Base-by-base conservation (phyloP, 306 rosid species). In the Echinosophora koreensis region DNA sequence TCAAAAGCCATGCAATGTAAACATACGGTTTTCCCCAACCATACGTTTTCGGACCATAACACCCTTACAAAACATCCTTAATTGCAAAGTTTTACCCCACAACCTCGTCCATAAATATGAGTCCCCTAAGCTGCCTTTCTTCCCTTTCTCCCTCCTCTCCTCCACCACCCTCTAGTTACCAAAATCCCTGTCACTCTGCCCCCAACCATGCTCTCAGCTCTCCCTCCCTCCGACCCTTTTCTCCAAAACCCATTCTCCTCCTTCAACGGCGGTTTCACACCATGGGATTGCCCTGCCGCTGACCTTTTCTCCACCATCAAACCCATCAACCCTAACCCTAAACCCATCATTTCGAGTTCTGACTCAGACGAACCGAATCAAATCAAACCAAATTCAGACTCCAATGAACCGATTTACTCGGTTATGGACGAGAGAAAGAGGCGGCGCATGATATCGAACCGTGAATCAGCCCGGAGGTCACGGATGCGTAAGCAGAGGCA, bases 401-500 rank as follows among this genome's bases (percentile, higher is more conserved):
- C 81, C 0, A 73, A 37, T 28, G 85, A 79, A 47, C 81, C 69
- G 63, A 30, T 67, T 68, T 79, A 69, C 12, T 15, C 77, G 4
- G 62, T 69, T 1, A 49, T 81, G 47, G 96, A 92, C 55, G 98
- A 95, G 64, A 82, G 93, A n/a, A 92, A 83, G 82, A 80, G 86
- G 57, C 83, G 97, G 14, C 89, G 98, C 64, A 95, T 89, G 97
- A 81, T 88, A 71, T 95, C 97, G 86, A 95, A 92, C 96, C 89
- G 98, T 79, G 97, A 95, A 82, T 95, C 97, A 3, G 98, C 98
- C 34, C 83, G 91, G 79, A 83, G 98, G 82, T 95, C 98, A 1
- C 81, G 98, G 67, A 80, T 88, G 95, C 85, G 98, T 1, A 95
- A 90, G 80, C 93, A 95, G 83, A 89, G 89, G 82, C 98, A 90